Evolutionary conservation across 2,329 filamentous ascomycete species (phyloP), one percentile per base, ranked within the genome.

Genomic region (Raffaelea albimanens): DNA sequence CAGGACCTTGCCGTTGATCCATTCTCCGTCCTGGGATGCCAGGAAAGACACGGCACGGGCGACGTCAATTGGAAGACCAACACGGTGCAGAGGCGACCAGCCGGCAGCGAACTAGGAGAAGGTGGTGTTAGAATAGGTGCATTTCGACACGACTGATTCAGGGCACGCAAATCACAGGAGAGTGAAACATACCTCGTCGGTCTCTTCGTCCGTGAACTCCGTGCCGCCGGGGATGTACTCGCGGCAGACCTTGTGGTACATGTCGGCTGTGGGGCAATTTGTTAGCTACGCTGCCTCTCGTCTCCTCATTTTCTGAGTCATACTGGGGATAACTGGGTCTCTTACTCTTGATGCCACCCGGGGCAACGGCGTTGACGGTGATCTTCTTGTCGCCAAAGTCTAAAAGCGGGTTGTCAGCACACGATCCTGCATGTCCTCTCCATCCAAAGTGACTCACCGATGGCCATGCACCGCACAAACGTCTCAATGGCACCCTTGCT

Each of bases 1-100:
- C 9, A 68, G 54, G 25, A 63, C 54, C 57, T 68, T 67, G 38
- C 66, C 66, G 49, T 67, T 68, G 45, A 68, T 56, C 62, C 63
- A 66, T 46, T 63, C 58, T 11, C 51, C 61, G 38, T 63, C 63
- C 34, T 61, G 57, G 23, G 57, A 59, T 1, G 60, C 63, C 11
- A 66, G 52, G 50, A 66, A 64, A 39, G 50, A 50, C 2, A 61
- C 62, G 3, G 59, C 59, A 1, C 57, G 53, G 5, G 61, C 63
- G 19, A 66, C 54, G 39, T 66, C 63, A 10, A 58, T 50, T 3
- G 63, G 63, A 5, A 57, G 60, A 4, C 61, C 61, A 18, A 59
- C 58, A 1, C 62, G 56, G 46, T 52, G 45, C 8, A 64, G 45
- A 4, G 62, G 62, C 11, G 64, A 67, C 53, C 60, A 63, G 23